Percentiles rank a stretch among this genome's conserved stretches.
Evolutionary conservation across 495 filamentous ascomycete genomes (phyloP).

Genomic region (Echria macrotheca): DNA sequence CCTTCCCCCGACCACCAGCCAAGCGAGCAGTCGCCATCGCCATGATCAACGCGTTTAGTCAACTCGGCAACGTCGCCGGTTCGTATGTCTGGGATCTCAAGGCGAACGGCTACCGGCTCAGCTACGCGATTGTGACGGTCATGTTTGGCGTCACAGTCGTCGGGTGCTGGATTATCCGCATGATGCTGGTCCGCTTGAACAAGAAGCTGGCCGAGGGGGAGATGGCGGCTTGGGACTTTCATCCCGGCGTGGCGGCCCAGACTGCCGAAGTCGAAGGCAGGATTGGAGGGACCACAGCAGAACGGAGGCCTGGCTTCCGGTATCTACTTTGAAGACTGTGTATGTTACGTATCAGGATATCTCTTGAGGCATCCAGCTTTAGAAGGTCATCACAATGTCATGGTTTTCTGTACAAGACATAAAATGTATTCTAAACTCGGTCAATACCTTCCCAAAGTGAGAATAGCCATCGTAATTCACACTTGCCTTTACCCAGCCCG

Average conservation of each 20-base stretch:
- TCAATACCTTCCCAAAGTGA: no score
- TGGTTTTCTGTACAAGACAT: no score
- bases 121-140: conserved; percentile 52
- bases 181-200: conserved; percentile 60
- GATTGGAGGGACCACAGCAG: not conserved
- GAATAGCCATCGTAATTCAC: no score
- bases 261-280: not conserved
- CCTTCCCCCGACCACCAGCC: conserved; percentile 67
- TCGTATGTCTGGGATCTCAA: conserved; percentile 63
- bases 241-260: conserved; percentile 1
- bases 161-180: conserved; percentile 42
- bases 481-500: no score
- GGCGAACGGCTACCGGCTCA: conserved; percentile 35
- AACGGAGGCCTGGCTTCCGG: not conserved
- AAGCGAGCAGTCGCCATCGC: conserved; percentile 77
- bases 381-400: no score
- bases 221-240: conserved; percentile 1
- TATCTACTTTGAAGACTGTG: conserved; percentile 1
- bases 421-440: no score
- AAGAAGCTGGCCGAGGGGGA: conserved; percentile 56
- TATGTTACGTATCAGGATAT: no score
- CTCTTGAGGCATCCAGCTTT: no score
- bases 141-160: conserved; percentile 57
- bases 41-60: conserved; percentile 70
- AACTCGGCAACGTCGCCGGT: conserved; percentile 66